Conservation (phyloP, 345 rosid species). For the Microthlaspi erraticum region DNA sequence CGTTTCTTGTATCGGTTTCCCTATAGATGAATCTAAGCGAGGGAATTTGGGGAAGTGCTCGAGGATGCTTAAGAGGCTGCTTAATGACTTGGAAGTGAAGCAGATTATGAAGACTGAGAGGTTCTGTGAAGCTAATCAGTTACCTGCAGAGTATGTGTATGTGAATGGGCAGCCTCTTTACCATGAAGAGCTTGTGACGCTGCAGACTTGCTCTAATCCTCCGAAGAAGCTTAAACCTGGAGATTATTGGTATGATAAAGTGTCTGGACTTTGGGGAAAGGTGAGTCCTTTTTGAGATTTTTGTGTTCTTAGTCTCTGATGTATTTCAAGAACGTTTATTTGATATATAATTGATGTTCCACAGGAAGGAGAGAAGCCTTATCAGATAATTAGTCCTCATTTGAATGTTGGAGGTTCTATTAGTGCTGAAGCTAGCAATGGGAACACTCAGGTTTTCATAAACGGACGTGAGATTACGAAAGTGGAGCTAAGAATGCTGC, state of each 20-base stretch:
- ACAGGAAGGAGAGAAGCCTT: constrained; percentile 98
- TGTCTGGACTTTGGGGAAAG: constrained; percentile 99
- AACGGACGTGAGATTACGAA: constrained; percentile 96
- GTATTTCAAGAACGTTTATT: constrained; percentile 36
- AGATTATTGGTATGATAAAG: constrained; percentile 98
- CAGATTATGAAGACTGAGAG: constrained; percentile 96
- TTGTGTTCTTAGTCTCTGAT: too few relatives aligned
- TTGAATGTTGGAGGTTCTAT: constrained; percentile 91
- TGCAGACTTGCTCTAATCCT: constrained; percentile 82
- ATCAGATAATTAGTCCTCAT: constrained; percentile 86
- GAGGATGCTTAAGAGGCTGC: constrained; percentile 87
- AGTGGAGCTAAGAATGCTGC: constrained; percentile 95
- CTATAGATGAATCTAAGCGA: constrained; percentile 80
- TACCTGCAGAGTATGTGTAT: constrained; percentile 83
- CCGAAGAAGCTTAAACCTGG: constrained; percentile 97
- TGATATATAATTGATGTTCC: too few relatives aligned
- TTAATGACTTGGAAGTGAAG: constrained; percentile 88
- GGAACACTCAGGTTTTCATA: constrained; percentile 89
- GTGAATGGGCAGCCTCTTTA: constrained; percentile 85
- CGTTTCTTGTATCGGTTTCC: constrained; percentile 82
- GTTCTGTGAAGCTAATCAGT: constrained; percentile 89
- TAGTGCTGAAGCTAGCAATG: constrained; percentile 82
- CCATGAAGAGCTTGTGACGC: constrained; percentile 75
- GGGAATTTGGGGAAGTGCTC: constrained; percentile 87
- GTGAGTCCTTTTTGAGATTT: constrained; percentile 49